Evolutionary conservation across 2,329 filamentous ascomycete genomes (phyloP), one percentile per base, ranked within the genome.

Genomic region (Madurella mycetomatis): DNA sequence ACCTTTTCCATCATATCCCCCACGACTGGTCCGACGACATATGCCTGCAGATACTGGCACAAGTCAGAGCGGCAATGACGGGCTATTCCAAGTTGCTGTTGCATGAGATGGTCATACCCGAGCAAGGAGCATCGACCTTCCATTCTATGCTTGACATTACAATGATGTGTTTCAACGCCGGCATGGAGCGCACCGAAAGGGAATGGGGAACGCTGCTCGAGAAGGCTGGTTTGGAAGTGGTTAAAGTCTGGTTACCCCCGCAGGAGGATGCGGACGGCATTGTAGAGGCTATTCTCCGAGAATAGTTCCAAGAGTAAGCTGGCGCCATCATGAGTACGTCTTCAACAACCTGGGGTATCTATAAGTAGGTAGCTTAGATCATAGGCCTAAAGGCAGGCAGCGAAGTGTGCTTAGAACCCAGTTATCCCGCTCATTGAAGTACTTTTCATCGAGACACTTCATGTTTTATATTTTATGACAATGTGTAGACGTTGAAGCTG

Each of bases 51-150:
- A 70, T 70, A n/a, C 54, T 69, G 1, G 31, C 11, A 1, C 55
- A 60, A n/a, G 56, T 67, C 16, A 56, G 58, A 30, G 47, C 51
- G 9, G 59, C 56, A 5, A 70, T 72, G 69, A 67, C 66, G 0
- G 67, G 68, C 0, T 70, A 72, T 53, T 67, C 64, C 56, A 65
- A 60, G 56, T 46, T 72, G 9, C 58, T 72, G 7, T 66, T 72
- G 30, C 64, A 66, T 42, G 69, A 72, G 47, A 58, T 63, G 17
- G 64, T 70, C 4, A 66, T 70, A 19, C 70, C 69, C 2, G 56
- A 59, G 5, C 65, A 56, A 5, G 63, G 64, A 2, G 69, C 67
- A 2, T 56, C 66, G 31, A 67, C 64, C 61, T 62, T 69, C 56
- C 55, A 60, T 3, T 64, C 67, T 1, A 58, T 57, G 13, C 41